Evolutionary conservation across 2,329 filamentous ascomycete genomes (phyloP), one percentile per base, ranked within the genome.

Genomic region (Penicillium janthinellum): DNA sequence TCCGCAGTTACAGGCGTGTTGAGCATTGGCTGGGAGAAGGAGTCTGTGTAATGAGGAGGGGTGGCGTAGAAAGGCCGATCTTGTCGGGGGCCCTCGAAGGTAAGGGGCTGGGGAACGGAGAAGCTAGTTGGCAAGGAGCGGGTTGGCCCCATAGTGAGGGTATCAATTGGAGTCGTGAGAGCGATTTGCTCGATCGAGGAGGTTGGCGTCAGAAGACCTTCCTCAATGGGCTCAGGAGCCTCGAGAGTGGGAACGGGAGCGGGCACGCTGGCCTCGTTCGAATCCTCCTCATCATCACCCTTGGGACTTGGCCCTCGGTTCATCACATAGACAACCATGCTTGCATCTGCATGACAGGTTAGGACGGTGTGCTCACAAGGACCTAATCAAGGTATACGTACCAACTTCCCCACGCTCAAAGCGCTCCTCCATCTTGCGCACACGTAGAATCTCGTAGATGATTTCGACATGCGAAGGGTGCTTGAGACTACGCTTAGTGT

Each of bases 361-460:
- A 42, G 53, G 45, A 44, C 49, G 20, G 31, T 3, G 15, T 7
- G 41, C 31, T 2, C 10, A 2, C 17, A 15, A 4, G 2, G 17
- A 39, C 17, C 17, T 17, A 14, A 15, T 17, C 15, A 2, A 15
- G 3, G 17, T 25, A 50, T 58, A 66, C 73, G 54, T 71, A 78
- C 76, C 76, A 56, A 78, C 71, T 72, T 79, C 77, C 28, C 76
- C 72, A 34, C 73, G 69, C 52, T 78, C 74, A 57, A 71, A 78
- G 12, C 75, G 71, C 62, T 78, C 77, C 61, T 79, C 76, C 65
- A 77, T 64, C 59, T 70, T 73, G 41, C 77, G 69, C 11, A 78
- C 75, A 1, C 70, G 71, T 39, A 78, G 76, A 15, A 79, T 76
- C 60, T 79, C 77, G 25, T 76, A 73, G 17, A 79, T 62, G 41